Base-by-base conservation (phyloP, 805 yeast genomes). In the Starmerella vaccinii region DNA sequence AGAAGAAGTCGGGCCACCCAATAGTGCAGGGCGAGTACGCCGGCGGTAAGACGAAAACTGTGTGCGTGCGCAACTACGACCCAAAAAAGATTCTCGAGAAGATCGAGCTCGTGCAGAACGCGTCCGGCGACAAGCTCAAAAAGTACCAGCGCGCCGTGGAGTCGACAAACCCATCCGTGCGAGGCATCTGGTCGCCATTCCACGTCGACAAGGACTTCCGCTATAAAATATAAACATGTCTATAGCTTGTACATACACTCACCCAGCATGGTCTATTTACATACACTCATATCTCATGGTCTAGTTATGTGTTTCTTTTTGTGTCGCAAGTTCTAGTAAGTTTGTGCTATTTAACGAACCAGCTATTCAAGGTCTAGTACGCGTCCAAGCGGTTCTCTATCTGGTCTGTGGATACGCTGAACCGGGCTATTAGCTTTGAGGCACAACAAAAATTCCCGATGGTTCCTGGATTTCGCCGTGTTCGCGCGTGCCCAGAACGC, bases 151-250 rank as follows among this genome's bases (percentile, higher is more conserved):
- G 84, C 63, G 82, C 86, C 51, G 97, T 92, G 32, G 76, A 80
- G 66, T 82, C 95, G 38, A 68, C 76, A 55, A 92, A 90, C 65
- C 77, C 76, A 49, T 80, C 94, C 50, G 88, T 90, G 16, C 83
- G 98, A 74, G 98, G 98, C 62, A 75, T 92, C 45, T 92, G 98
- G 98, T 88, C 97, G 42, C 98, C 98, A 52, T 74, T 90, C 72
- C 96, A 89, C 63, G 82, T 76, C 46, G 77, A 74, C 50, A 73
- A 76, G 55, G 64, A 67, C 34, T 70, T 64, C 53, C 72, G 82
- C 63, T 71, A 70, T 65, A 72, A 69, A 60, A 66, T 76, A 35
- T 75, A 65, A 63, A 19, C 27, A 2, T 15, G 19, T 22, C 15
- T 4, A 2, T 15, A 18, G 15, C 9, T 7, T 34, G 41, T 35